phyloP scores from a whole-genome alignment of 106 monocot genomes.

The Chionographis japonica region DNA sequence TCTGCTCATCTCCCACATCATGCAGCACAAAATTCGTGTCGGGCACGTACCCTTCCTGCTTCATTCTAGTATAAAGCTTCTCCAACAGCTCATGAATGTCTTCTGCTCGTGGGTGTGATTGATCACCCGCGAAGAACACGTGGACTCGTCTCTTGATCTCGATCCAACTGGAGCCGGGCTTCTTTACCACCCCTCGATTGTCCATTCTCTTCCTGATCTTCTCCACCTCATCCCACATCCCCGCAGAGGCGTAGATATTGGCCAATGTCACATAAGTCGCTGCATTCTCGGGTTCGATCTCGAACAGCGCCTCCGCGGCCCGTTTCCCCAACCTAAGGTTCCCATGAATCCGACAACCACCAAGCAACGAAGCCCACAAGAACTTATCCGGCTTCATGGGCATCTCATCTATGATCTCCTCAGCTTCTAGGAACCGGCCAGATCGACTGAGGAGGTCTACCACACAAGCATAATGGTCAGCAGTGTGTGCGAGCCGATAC shows the following conservation, averaged over 20 bases:
- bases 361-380: conserved; percentile 67
- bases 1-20: conserved; percentile 72
- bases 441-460: conserved; percentile 69
- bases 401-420: conserved; percentile 47
- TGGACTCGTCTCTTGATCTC: conserved; percentile 36
- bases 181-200: conserved; percentile 25
- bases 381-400: conserved; percentile 56
- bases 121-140: conserved; percentile 46
- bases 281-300: conserved; percentile 67
- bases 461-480: conserved; percentile 72
- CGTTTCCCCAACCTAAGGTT: conserved; percentile 37
- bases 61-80: conserved; percentile 35
- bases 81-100: conserved; percentile 33
- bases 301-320: conserved; percentile 55
- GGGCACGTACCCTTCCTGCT: conserved; percentile 50
- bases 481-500: conserved; percentile 25
- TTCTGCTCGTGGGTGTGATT: conserved; percentile 32
- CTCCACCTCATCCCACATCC: conserved; percentile 46
- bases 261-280: conserved; percentile 69
- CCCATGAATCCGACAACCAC: conserved; percentile 41
- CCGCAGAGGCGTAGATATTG: conserved; percentile 53
- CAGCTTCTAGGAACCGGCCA: conserved; percentile 41
- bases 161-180: conserved; percentile 67
- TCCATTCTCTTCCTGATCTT: conserved; percentile 46
- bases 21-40: conserved; percentile 41